phyloP scores from a whole-genome alignment of 768 basidiomycete species.

The Candolleomyces efflorescens region DNA sequence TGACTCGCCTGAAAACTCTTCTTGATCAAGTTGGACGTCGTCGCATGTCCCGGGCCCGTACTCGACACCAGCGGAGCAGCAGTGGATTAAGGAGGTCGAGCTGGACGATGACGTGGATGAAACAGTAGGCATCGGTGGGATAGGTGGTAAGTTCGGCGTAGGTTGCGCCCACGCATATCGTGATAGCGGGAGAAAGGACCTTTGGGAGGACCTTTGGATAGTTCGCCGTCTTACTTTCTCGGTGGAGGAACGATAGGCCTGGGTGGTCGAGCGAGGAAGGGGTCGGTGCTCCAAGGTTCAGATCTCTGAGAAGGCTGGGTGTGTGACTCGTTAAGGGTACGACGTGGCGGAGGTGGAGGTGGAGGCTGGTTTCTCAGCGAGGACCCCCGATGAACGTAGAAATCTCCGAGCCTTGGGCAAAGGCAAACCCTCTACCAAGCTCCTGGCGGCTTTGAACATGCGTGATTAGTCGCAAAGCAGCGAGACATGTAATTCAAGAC shows the following conservation, averaged over 20 bases:
- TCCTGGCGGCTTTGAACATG: slow-evolving; percentile 60
- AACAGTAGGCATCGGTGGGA: not conserved
- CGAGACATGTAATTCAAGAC: slow-evolving; percentile 70
- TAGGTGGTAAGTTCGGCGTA: slow-evolving; percentile 4
- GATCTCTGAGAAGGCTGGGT: slow-evolving; percentile 20
- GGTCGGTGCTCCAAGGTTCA: slow-evolving; percentile 33
- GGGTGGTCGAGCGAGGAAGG: slow-evolving; percentile 24
- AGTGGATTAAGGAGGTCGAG: slow-evolving; percentile 11
- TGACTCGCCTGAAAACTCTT: slow-evolving; percentile 74
- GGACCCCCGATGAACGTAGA: not conserved
- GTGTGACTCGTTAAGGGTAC: slow-evolving; percentile 12
- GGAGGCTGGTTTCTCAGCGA: not conserved
- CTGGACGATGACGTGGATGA: too few species aligned
- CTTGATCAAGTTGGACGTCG: slow-evolving; percentile 63
- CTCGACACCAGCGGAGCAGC: too few species aligned
- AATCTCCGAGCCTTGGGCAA: slow-evolving; percentile 70
- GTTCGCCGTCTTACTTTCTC: slow-evolving; percentile 13
- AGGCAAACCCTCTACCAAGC: slow-evolving; percentile 63
- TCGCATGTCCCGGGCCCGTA: slow-evolving; percentile 37
- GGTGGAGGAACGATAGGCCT: slow-evolving; percentile 8
- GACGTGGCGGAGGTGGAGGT: slow-evolving; percentile 3
- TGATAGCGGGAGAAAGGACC: slow-evolving; percentile 27
- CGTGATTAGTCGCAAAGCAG: slow-evolving; percentile 59
- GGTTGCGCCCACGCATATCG: slow-evolving; percentile 27
- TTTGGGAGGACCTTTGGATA: slow-evolving; percentile 24